Evolutionary conservation across 177 flowering plant species (phyloP).

Genomic region (Vitis hybrid): DNA sequence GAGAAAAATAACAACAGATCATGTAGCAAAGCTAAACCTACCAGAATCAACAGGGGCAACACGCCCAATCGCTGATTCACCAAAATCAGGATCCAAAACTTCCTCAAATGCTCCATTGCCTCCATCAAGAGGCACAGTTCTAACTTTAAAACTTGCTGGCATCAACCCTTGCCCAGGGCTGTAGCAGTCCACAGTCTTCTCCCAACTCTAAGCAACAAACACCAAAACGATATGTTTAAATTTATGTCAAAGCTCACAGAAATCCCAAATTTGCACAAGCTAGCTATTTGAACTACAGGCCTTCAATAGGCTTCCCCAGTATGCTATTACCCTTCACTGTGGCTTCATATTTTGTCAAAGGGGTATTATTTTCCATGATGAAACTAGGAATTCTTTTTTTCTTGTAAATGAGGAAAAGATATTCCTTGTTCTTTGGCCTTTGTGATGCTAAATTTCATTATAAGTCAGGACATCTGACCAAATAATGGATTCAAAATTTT

Average conservation of each 20-base stretch:
- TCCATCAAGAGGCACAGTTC: slow-evolving; percentile 36
- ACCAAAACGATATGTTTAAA: not conserved
- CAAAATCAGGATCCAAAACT: slow-evolving; percentile 50
- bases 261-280: too few relatives aligned
- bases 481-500: too few relatives aligned
- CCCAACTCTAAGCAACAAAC: slow-evolving; percentile 38
- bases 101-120: slow-evolving; percentile 33
- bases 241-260: not conserved
- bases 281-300: too few relatives aligned
- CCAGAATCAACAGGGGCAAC: slow-evolving; percentile 57
- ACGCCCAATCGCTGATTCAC: slow-evolving; percentile 56
- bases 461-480: too few relatives aligned
- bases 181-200: slow-evolving; percentile 51
- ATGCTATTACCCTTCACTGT: too few relatives aligned
- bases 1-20: not conserved
- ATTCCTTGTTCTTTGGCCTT: too few relatives aligned
- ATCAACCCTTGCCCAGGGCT: slow-evolving; percentile 54
- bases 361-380: too few relatives aligned
- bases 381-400: too few relatives aligned
- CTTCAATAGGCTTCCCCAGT: too few relatives aligned
- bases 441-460: too few relatives aligned
- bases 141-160: slow-evolving; percentile 53
- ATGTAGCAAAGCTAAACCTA: slow-evolving; percentile 7
- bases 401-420: too few relatives aligned
- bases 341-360: too few relatives aligned